Evolutionary conservation across 768 basidiomycete genomes (phyloP).

Genomic region (Xanthoconium stramineum): DNA sequence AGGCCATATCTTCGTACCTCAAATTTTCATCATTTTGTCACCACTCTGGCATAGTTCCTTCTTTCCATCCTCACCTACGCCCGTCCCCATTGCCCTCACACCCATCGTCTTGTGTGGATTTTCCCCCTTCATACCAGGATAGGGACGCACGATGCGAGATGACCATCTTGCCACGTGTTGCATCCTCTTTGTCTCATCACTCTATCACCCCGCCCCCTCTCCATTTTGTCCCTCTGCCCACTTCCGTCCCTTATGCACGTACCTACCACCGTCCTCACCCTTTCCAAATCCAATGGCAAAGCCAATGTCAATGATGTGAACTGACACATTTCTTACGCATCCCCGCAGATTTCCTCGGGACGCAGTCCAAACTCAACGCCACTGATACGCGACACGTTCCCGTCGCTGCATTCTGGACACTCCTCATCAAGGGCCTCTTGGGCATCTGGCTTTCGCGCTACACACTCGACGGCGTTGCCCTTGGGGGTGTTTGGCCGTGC

Average conservation of each 20-base stretch:
- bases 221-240: not conserved
- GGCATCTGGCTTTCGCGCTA: slow-evolving; percentile 86
- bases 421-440: slow-evolving; percentile 77
- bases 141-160: not conserved
- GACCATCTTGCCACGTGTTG: not conserved
- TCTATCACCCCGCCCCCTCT: not conserved
- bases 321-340: not conserved
- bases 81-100: not conserved
- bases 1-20: not conserved
- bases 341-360: slow-evolving; percentile 61
- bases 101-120: not conserved
- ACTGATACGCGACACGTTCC: slow-evolving; percentile 49
- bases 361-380: slow-evolving; percentile 45
- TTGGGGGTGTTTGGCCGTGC: slow-evolving; percentile 97
- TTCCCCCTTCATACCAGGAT: not conserved
- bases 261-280: too few relatives aligned
- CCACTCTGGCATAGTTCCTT: too few relatives aligned
- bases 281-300: too few relatives aligned
- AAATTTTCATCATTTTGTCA: not conserved
- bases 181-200: not conserved
- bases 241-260: not conserved
- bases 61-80: not conserved
- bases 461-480: slow-evolving; percentile 59
- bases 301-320: too few relatives aligned
- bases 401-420: slow-evolving; percentile 75